These are phyloP conservation scores for Nemania sp. DNA, from an alignment of 2,329 filamentous ascomycete genomes.

Conservation along the genomic window DNA sequence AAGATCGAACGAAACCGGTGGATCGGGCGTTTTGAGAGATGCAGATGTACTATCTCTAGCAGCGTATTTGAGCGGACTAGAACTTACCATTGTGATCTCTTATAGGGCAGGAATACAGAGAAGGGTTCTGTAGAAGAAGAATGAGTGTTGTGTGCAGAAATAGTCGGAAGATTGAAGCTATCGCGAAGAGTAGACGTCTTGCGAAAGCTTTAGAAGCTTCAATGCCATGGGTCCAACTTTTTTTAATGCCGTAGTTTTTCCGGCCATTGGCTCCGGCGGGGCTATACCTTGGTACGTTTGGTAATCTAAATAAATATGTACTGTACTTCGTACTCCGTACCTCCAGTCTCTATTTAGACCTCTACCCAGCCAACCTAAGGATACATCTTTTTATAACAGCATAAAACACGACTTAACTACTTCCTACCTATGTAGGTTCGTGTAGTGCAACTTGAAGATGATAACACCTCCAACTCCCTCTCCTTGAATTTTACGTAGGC, in stretches of 20 bases:
- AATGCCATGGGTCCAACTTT: constrained; percentile 33
- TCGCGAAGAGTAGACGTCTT: constrained; percentile 35
- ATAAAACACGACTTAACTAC: too few species aligned
- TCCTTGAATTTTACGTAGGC: too few species aligned
- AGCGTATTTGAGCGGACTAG: not conserved
- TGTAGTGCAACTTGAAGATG: too few species aligned
- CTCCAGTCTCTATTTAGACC: not conserved
- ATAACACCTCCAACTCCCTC: too few species aligned
- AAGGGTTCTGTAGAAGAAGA: not conserved
- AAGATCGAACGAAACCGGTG: not conserved
- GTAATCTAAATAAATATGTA: not conserved
- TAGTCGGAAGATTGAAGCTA: constrained; percentile 37
- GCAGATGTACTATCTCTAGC: not conserved
- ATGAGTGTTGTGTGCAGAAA: constrained; percentile 4
- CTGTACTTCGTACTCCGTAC: not conserved
- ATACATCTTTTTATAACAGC: too few species aligned
- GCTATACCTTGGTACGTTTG: too few species aligned
- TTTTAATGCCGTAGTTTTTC: constrained; percentile 40
- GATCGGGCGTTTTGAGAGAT: not conserved
- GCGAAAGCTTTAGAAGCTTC: constrained; percentile 40
- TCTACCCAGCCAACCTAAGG: not conserved
- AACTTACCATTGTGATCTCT: constrained; percentile 37
- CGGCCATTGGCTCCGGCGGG: constrained; percentile 22
- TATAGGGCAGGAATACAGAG: not conserved
- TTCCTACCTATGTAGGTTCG: too few species aligned